Percentiles rank a stretch among this genome's conserved stretches.
Evolutionary conservation across 1,284 basidiomycete species (phyloP).

Genomic region (Cerrena zonata): DNA sequence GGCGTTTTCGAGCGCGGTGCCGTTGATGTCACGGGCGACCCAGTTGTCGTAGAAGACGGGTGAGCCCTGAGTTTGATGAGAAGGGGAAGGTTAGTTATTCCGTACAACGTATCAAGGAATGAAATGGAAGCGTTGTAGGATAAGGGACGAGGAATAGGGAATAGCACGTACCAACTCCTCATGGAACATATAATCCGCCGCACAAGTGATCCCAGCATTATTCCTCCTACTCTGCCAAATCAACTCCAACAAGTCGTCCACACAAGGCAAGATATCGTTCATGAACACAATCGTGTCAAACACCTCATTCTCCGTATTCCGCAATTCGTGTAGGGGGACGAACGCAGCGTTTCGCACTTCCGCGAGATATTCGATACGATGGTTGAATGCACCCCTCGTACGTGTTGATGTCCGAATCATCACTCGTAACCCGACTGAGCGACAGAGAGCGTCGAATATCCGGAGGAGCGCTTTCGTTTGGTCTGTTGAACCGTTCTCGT

Average conservation of each 20-base stretch:
- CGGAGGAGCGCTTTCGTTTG: slow-evolving; percentile 91
- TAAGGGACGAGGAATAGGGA: too few species aligned
- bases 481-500: slow-evolving; percentile 94
- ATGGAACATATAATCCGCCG: slow-evolving; percentile 96
- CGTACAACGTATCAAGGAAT: background rate
- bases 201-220: slow-evolving; percentile 94
- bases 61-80: slow-evolving; percentile 41
- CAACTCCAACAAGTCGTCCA: slow-evolving; percentile 91
- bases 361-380: slow-evolving; percentile 95
- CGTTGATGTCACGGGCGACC: slow-evolving; percentile 95
- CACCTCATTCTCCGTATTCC: slow-evolving; percentile 83
- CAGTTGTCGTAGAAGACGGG: slow-evolving; percentile 97
- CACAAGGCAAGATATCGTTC: slow-evolving; percentile 95
- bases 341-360: slow-evolving; percentile 94
- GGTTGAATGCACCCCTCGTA: slow-evolving; percentile 91
- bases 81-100: background rate
- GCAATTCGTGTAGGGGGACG: slow-evolving; percentile 84
- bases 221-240: slow-evolving; percentile 88
- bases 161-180: slow-evolving; percentile 74
- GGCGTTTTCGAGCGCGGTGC: slow-evolving; percentile 91
- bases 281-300: slow-evolving; percentile 96
- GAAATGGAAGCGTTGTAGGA: too few species aligned
- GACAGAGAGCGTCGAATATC: slow-evolving; percentile 86
- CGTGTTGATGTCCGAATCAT: slow-evolving; percentile 87
- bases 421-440: slow-evolving; percentile 82